Evolutionary conservation across 805 yeast species (phyloP), one percentile per base, ranked within the genome.

Genomic region (Starmera amethionina): DNA sequence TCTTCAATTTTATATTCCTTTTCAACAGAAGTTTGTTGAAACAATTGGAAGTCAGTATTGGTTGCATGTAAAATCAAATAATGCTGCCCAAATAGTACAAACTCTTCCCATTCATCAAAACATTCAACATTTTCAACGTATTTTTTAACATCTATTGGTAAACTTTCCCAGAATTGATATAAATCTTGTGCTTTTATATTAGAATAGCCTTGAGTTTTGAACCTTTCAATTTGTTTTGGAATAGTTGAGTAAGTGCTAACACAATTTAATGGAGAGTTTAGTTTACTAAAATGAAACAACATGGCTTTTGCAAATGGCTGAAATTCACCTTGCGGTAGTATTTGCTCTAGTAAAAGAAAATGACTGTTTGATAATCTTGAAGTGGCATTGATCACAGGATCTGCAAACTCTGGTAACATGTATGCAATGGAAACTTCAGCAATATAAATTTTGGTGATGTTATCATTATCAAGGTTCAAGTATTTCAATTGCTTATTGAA

Each of bases 51-150:
- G 2, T 36, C 35, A 30, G 31, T 48, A 47, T 72, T 75, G 0
- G 79, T 68, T 3, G 86, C 86, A 57, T 81, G 88, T 3, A 79
- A 64, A 32, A 81, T 65, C 31, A 78, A 64, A 51, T 84, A 85
- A 55, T 84, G 93, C 50, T 82, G 90, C 42, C 85, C 75, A 51
- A 82, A 84, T 12, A 81, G 52, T 27, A 78, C 69, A 46, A 84
- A 83, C 57, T 84, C 95, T 59, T 84, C 95, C 75, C 84, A 73
- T 59, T 85, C 95, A 56, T 85, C 95, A 58, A 84, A 85, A 4
- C 74, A 73, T 54, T 84, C 94, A 16, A 82, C 65, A 1, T 52
- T 36, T 14, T 64, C 65, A 8, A 85, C 68, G 33, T 58, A 55
- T 0, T 40, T 35, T 48, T 72, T 74, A 6, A 61, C 52, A 1